A percentile compares a stretch with the other conserved stretches of the same genome.
phyloP scores from a whole-genome alignment of 129 eudicot genomes.

The Pulicaria dysenterica region DNA sequence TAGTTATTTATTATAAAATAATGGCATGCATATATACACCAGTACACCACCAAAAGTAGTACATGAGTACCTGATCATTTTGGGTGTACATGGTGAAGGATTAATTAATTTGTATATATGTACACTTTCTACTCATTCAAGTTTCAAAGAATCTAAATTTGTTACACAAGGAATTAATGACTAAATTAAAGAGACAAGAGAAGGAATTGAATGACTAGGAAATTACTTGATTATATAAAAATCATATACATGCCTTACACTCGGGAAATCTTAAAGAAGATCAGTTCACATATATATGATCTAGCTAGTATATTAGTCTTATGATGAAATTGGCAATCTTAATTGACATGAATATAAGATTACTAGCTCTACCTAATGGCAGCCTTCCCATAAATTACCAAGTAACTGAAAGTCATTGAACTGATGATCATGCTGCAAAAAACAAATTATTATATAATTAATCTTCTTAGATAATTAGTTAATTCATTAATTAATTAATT shows the following conservation, averaged over 20 bases:
- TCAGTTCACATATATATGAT: neutral
- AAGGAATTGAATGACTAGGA: neutral
- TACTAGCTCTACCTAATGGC: slow-evolving; percentile 19
- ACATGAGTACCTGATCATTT: slow-evolving; percentile 2
- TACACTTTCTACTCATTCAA: slow-evolving; percentile 15
- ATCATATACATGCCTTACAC: slow-evolving; percentile 15
- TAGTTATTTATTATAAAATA: neutral
- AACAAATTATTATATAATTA: neutral
- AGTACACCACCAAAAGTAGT: neutral
- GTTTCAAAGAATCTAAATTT: neutral
- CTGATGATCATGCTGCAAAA: slow-evolving; percentile 47
- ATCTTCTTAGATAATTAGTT: neutral
- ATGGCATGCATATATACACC: neutral
- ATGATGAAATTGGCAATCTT: slow-evolving; percentile 7
- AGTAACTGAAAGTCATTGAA: slow-evolving; percentile 27
- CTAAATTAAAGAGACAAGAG: neutral
- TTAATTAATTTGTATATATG: neutral
- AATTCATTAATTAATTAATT: neutral
- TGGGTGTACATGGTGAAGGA: slow-evolving; percentile 20
- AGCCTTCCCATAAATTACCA: slow-evolving; percentile 40
- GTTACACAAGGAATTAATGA: neutral
- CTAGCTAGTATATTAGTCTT: slow-evolving; percentile 4
- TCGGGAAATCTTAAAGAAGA: neutral
- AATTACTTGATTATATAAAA: neutral
- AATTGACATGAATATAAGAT: neutral